Evolutionary conservation across 257 asterid genomes (phyloP), one percentile per base, ranked within the genome.

Genomic region (Coffea eugenioides): DNA sequence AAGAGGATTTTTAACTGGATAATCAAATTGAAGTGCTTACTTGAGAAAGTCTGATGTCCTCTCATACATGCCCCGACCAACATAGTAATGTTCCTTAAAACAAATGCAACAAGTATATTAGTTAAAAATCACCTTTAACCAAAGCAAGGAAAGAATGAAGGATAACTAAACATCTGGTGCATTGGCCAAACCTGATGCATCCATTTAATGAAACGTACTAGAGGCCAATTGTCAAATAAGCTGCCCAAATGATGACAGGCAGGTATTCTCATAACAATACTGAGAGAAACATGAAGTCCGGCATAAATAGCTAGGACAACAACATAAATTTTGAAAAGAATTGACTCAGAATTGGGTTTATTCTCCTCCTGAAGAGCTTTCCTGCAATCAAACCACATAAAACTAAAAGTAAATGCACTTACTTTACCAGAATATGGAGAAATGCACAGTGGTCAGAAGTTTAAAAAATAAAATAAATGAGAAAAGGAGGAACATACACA

Each of bases 1-100:
- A 39, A 39, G 20, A 20, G 21, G 34, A 48, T 36, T 46, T 16
- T 41, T 20, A 75, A 75, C 2, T 65, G 70, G 54, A 75, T 23
- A 12, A 20, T 11, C 20, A 74, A 79, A 80, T 78, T 51, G 49
- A 67, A 84, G 41, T 41, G 77, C 83, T 85, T 92, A 96, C 99
- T 92, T 96, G 73, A 91, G 82, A 88, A 89, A 92, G 88, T 92
- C 98, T 36, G 97, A 90, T 75, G 97, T 92, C 80, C 92, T 83
- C 89, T 96, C 99, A 69, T 91, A 93, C 99, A 96, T 91, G 89
- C 98, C 99, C 56, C 97, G 94, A 70, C 99, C 99, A 71, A 94
- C 97, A 86, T 91, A 96, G 89, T 93, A 92, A 81, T 96, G 98
- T 84, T 96, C 98, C 98, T 96, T 79, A 66, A 85, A 82, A 59